A percentile compares a stretch with the other conserved stretches of the same genome.
phyloP scores from a whole-genome alignment of 208 protist species.

The Trypanosoma grayi region DNA sequence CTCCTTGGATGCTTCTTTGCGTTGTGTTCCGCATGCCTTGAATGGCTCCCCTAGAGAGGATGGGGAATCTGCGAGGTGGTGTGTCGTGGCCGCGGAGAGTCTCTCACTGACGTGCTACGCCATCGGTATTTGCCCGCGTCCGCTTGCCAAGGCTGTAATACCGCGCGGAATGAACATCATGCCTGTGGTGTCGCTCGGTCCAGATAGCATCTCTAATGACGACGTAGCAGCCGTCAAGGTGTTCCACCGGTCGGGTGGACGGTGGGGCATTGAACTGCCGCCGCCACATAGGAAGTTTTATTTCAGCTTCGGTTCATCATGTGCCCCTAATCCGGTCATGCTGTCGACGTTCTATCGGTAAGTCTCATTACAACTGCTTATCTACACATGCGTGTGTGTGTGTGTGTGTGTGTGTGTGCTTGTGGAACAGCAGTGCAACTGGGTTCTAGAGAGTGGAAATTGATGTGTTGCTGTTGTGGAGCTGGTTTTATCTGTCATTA shows the following conservation, averaged over 20 bases:
- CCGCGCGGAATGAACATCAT: background rate
- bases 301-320: constrained; percentile 7
- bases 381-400: background rate
- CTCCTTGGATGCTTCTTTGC: too few relatives aligned
- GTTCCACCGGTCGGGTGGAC: background rate
- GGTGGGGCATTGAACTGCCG: constrained; percentile 19
- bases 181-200: background rate
- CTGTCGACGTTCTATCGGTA: constrained; percentile 2
- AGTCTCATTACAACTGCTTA: background rate
- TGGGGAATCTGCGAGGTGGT: constrained; percentile 29
- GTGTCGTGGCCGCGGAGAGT: constrained; percentile 42
- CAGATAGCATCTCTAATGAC: background rate
- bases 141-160: constrained; percentile 7
- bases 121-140: constrained; percentile 40
- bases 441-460: too few relatives aligned
- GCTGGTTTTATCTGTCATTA: too few relatives aligned
- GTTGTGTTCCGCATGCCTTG: too few relatives aligned
- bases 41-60: too few relatives aligned
- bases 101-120: constrained; percentile 41
- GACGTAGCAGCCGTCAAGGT: background rate
- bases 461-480: background rate
- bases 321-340: constrained; percentile 8
- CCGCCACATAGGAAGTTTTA: constrained; percentile 22
- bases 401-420: too few relatives aligned
- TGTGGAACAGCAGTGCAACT: too few relatives aligned